Evolutionary conservation across 2,329 filamentous ascomycete genomes (phyloP), one percentile per base, ranked within the genome.

Genomic region (Neocucurbitaria cava): DNA sequence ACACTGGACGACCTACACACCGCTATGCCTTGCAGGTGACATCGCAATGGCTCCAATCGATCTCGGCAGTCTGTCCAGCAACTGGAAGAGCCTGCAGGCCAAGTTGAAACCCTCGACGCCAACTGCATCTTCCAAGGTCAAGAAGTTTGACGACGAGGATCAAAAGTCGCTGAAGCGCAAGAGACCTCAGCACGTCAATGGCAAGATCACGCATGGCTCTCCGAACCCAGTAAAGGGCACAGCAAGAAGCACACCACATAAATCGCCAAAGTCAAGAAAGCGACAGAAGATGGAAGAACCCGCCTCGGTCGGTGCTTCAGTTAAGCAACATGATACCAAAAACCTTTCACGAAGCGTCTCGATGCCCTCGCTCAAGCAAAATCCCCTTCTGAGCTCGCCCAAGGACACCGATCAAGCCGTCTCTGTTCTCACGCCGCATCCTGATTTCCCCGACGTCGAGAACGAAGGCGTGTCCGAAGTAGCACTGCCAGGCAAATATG

Each of bases 401-500:
- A 73, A 84, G 23, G 84, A 87, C 65, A 80, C 84, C 53, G 70
- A 89, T 35, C 81, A 80, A 52, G 75, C 80, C 51, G 80, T 80
- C 59, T 81, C 84, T 2, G 75, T 82, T 56, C 76, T 85, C 24
- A 74, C 76, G 15, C 65, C 71, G 24, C 74, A 80, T 10, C 62
- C 77, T 51, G 62, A 65, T 63, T 59, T 77, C 69, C 65, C 72
- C 61, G 66, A 82, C 44, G 64, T 76, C 43, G 69, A 74, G 49
- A 81, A 82, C 58, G 73, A 74, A 58, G 78, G 80, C 49, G 67
- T 78, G 1, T 75, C 71, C 59, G 75, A 79, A 21, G 85, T 83
- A 5, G 78, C 89, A 31, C 85, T 92, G 48, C 79, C 93, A 18
- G 95, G 94, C 46, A 96, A 95, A 82, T 99, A 96, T 74, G 79